phyloP scores from a whole-genome alignment of 257 asterid species.

The Catharanthus roseus region DNA sequence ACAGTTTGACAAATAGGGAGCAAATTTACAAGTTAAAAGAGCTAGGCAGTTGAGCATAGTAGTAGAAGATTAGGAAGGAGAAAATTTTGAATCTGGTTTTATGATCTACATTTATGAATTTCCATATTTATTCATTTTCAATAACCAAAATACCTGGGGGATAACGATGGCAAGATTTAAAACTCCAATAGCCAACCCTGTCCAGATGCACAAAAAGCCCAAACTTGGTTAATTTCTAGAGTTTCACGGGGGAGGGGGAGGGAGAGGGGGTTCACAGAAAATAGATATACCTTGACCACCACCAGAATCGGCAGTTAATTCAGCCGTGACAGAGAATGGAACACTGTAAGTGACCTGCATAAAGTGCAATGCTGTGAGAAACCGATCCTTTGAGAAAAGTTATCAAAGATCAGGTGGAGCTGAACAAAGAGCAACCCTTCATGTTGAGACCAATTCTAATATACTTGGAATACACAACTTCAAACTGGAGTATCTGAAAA shows the following conservation, averaged over 20 bases:
- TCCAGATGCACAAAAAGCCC: conserved; percentile 17
- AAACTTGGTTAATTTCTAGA: background rate
- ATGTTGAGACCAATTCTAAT: background rate
- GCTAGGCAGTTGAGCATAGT: background rate
- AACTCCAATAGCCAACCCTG: conserved; percentile 99
- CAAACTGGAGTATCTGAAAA: background rate
- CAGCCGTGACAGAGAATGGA: conserved; percentile 95
- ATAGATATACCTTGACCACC: conserved; percentile 93
- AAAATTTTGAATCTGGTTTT: background rate
- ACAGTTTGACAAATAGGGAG: background rate
- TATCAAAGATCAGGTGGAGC: background rate
- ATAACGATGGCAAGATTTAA: conserved; percentile 93
- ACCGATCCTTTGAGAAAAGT: background rate
- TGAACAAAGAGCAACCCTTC: background rate
- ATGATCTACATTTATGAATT: background rate
- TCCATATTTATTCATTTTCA: conserved; percentile 1
- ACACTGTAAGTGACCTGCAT: conserved; percentile 88
- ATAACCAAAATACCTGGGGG: conserved; percentile 69
- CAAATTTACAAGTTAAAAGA: background rate
- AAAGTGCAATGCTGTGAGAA: conserved; percentile 21
- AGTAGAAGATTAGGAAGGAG: background rate
- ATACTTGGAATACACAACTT: background rate
- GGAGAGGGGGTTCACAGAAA: background rate
- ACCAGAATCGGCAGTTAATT: conserved; percentile 96
- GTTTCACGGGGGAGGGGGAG: background rate